Evolutionary conservation across 441 rosid genomes (phyloP), one percentile per base, ranked within the genome.

Genomic region (Adansonia rubrostipa): DNA sequence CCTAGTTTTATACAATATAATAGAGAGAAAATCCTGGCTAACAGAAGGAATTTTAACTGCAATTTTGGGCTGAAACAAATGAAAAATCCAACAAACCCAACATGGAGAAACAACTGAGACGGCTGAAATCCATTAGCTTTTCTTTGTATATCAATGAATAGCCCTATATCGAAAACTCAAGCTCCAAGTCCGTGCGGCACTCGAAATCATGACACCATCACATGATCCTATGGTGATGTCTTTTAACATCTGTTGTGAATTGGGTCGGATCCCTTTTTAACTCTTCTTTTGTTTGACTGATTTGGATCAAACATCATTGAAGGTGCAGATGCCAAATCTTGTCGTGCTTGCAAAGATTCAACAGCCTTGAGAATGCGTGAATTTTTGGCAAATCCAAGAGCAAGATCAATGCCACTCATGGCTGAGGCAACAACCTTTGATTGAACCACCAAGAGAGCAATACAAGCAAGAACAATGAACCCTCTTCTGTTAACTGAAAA

Each of bases 181-280:
- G 28, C 28, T 24, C 28, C 28, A 24, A 24, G 28, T 24, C 28
- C 28, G 28, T 24, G 28, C 28, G 28, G 28, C 28, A 24, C 28
- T 24, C 28, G 28, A 24, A 24, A 24, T 24, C 28, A 24, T 24
- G 28, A 24, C 1, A 24, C 28, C 28, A 24, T 24, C 28, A 24
- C 28, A 24, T 24, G 28, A 24, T 24, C 28, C 28, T 24, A 24
- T 24, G 1, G 28, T 24, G 28, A 24, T 24, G 28, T 24, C 28
- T 24, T 24, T 24, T 53, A 53, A 80, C 93, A 86, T 82, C 84
- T 90, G 90, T 95, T 90, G 89, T 95, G 99, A 68, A 93, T 95
- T 45, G 98, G 97, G 80, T 95, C 92, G 0, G 97, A 93, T 78
- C 99, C 97, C 86, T 82, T 87, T 24, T 86, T 80, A 83, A 93